Evolutionary conservation across 371 early-diverging fungal genomes (phyloP).

Genomic region (Rhizopus stolonifer): DNA sequence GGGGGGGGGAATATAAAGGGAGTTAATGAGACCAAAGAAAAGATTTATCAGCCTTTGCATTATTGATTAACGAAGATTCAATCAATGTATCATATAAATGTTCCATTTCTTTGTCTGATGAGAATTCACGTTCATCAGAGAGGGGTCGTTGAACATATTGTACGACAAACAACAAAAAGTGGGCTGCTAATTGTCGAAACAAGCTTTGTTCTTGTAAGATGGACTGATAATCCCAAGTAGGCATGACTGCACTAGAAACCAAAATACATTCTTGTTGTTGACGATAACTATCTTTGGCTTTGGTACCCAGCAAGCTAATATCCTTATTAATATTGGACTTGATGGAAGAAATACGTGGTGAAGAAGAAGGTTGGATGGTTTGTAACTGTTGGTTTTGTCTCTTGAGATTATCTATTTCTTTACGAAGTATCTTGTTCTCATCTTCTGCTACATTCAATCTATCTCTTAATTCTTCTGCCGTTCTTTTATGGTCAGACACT

Average conservation of each 20-base stretch:
- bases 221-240: slow-evolving; percentile 41
- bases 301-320: slow-evolving; percentile 45
- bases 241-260: slow-evolving; percentile 52
- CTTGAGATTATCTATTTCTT: slow-evolving; percentile 50
- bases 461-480: slow-evolving; percentile 49
- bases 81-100: slow-evolving; percentile 47
- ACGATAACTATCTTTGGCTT: slow-evolving; percentile 47
- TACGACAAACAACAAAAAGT: slow-evolving; percentile 29
- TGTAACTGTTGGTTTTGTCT: slow-evolving; percentile 39
- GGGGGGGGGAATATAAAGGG: not conserved
- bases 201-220: slow-evolving; percentile 24
- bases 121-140: slow-evolving; percentile 34
- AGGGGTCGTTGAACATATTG: slow-evolving; percentile 23
- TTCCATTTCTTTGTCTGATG: slow-evolving; percentile 32
- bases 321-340: slow-evolving; percentile 50
- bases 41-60: slow-evolving; percentile 24
- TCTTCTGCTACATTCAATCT: slow-evolving; percentile 48
- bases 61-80: slow-evolving; percentile 35
- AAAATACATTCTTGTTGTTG: slow-evolving; percentile 46
- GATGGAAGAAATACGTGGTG: slow-evolving; percentile 35
- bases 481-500: slow-evolving; percentile 66
- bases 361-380: slow-evolving; percentile 10
- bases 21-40: slow-evolving; percentile 44
- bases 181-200: slow-evolving; percentile 23
- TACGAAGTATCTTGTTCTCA: slow-evolving; percentile 60